phyloP scores from a whole-genome alignment of 352 stramenopile species.

The Phytophthora tentaculata region DNA sequence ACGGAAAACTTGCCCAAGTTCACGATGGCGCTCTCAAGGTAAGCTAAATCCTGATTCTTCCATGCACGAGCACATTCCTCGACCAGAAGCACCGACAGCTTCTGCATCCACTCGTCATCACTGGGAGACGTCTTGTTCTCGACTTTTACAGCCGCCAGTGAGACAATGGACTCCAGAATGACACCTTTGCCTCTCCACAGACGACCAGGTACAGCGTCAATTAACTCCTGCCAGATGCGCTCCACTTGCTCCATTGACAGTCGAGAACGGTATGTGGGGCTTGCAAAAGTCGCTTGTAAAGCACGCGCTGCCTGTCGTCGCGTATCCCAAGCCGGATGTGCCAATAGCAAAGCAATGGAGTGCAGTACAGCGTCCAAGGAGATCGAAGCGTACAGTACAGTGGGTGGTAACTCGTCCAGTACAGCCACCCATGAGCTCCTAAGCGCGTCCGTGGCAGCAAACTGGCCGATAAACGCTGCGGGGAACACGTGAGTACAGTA shows the following conservation, averaged over 20 bases:
- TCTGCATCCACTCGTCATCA: constrained; percentile 25
- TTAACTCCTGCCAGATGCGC: constrained; percentile 58
- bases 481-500: constrained; percentile 75
- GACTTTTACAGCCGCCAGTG: constrained; percentile 44
- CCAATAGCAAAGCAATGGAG: constrained; percentile 53
- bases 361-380: constrained; percentile 57
- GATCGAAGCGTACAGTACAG: constrained; percentile 53
- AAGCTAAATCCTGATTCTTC: constrained; percentile 68
- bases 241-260: constrained; percentile 50
- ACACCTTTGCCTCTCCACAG: constrained; percentile 82
- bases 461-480: constrained; percentile 78
- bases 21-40: constrained; percentile 70
- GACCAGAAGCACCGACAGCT: constrained; percentile 51
- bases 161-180: constrained; percentile 73
- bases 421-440: constrained; percentile 61
- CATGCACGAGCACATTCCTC: constrained; percentile 68
- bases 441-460: constrained; percentile 53
- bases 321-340: constrained; percentile 80
- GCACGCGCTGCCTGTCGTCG: constrained; percentile 71
- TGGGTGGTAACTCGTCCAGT: constrained; percentile 71
- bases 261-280: constrained; percentile 50
- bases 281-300: constrained; percentile 62
- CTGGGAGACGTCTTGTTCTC: constrained; percentile 4
- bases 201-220: constrained; percentile 63
- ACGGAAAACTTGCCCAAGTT: constrained; percentile 59